Base-by-base conservation (phyloP, 495 filamentous ascomycete species). In the Penicillium mononematosum region DNA sequence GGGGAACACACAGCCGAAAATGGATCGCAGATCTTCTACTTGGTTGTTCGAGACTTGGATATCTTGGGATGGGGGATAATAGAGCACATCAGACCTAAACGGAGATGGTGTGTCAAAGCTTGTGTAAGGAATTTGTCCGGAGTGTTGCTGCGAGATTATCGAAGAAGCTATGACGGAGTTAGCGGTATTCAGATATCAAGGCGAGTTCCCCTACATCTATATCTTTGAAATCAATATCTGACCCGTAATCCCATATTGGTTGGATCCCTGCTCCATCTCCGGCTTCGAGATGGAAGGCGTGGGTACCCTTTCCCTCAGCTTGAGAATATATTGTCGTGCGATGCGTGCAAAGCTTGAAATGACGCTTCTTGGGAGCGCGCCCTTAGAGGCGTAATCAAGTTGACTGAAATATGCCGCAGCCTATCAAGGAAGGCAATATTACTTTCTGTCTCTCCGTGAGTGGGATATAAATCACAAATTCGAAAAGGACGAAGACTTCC, bases 401-500 rank as follows among this genome's bases (percentile, higher is more conserved):
- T 22, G 22, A 22, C 22, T 22, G 22, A 22, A 22, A 47, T 72
- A 68, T 0, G 67, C 69, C 17, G 68, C 66, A 12, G 62, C 67
- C 36, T 71, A 45, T 70, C 70, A 0, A 75, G 61, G 20, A 75
- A 60, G 24, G 66, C 66, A 10, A 75, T 43, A 47, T 69, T 75
- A 10, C 61, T 62, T 19, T 41, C 59, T 1, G 70, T 70, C 39
- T 71, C 68, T 27, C 58, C 53, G 46, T 71, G 66, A 31, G 55
- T 60, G 4, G 66, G 66, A 47, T 71, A 45, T 72, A 66, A 25
- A 75, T 62, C 3, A 75, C 69, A 6, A 71, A 54, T 41, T 75
- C 70, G 57, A 36, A 22, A 2, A 22, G 22, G 2, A 75, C 67
- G 42, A 73, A 70, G 12, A 73, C 59, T 17, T 64, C 61, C 6